Base-by-base conservation (phyloP, 495 filamentous ascomycete genomes). In the Monascus purpureus region DNA sequence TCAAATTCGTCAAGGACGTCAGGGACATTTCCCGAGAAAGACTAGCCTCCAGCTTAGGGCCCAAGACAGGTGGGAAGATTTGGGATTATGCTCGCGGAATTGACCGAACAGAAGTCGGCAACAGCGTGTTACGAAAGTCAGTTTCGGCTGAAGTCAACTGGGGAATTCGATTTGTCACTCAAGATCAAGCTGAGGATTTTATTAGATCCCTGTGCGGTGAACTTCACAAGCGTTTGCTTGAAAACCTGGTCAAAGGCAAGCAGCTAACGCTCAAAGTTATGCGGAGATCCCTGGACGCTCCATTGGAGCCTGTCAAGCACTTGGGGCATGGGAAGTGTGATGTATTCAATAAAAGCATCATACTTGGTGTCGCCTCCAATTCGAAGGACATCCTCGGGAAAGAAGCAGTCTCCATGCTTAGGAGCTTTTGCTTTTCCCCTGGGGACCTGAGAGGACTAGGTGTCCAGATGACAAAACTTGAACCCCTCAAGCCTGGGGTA, bases 81-180 rank as follows among this genome's bases (percentile, higher is more conserved):
- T 93, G 75, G 71, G 82, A 94, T 32, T 93, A 92, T 45, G 69
- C 88, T 17, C 73, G 86, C 9, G 90, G 90, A 1, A 83, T 96
- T 32, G 92, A 97, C 52, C 63, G 68, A 26, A 64, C 73, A 0
- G 87, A 93, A 52, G 83, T 96, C 17, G 90, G 90, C 19, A 80
- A 85, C 28, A 78, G 86, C 47, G 65, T 70, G 0, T 47, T 71
- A 8, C 72, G 90, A 20, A 94, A 95, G 47, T 94, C 87, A 0
- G 82, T 96, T 8, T 93, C 87, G 1, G 88, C 87, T 0, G 87
- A 96, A 38, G 83, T 97, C 36, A 97, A 94, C 44, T 97, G 92
- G 92, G 90, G 90, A 2, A 90, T 97, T 32, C 75, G 90, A 17
- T 97, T 97, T 43, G 73, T 82, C 33, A 90, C 70, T 28, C 83